A percentile compares a stretch with the other conserved stretches of the same genome.
Evolutionary conservation across 2,329 filamentous ascomycete species (phyloP).

Genomic region (Colletotrichum cuscutae): DNA sequence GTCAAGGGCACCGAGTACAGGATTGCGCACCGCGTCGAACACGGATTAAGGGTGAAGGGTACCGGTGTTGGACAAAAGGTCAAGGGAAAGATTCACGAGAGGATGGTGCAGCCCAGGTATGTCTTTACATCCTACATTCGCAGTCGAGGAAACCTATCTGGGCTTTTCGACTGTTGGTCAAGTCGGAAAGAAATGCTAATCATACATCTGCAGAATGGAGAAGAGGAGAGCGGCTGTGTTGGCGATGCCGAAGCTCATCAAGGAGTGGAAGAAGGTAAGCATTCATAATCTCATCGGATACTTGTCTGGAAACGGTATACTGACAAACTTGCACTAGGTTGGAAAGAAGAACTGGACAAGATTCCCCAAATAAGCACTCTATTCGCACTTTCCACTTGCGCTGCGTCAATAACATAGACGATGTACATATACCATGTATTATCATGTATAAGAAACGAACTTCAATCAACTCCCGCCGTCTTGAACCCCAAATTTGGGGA

Average conservation of each 20-base stretch:
- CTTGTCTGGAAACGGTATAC: conserved; percentile 36
- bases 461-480: conserved; percentile 7
- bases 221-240: conserved; percentile 92
- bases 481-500: not conserved
- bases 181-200: conserved; percentile 42
- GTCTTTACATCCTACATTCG: conserved; percentile 41
- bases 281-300: conserved; percentile 24
- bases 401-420: conserved; percentile 12
- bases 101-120: conserved; percentile 80
- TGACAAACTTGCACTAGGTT: conserved; percentile 54
- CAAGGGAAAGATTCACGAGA: conserved; percentile 95
- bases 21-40: conserved; percentile 78
- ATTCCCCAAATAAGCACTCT: conserved; percentile 62
- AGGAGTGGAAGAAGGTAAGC: conserved; percentile 90
- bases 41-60: conserved; percentile 87
- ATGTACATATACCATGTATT: conserved; percentile 36
- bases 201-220: conserved; percentile 71
- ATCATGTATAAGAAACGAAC: conserved; percentile 36
- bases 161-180: not conserved
- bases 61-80: conserved; percentile 92
- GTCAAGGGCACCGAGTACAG: conserved; percentile 79
- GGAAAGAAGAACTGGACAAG: conserved; percentile 67
- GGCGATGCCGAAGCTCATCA: conserved; percentile 92
- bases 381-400: conserved; percentile 8
- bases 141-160: not conserved